These are phyloP conservation scores for Lactifluus pinguis DNA, from an alignment of 768 basidiomycete genomes.

Conservation along the genomic window DNA sequence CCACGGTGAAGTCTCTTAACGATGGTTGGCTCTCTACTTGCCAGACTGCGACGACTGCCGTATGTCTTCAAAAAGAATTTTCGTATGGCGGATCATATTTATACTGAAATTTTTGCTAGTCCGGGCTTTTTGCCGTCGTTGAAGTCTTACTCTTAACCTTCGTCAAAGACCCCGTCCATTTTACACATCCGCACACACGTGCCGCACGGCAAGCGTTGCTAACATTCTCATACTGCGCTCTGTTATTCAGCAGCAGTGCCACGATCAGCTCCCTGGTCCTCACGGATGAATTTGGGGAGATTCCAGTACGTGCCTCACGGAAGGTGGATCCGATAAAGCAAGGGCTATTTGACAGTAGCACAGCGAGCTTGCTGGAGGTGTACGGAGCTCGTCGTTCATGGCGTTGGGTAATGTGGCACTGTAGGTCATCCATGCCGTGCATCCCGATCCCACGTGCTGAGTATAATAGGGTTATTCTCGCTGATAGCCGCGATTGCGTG, in stretches of 20 bases:
- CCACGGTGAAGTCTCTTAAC: conserved; percentile 2
- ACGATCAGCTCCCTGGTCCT: conserved; percentile 10
- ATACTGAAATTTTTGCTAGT: background rate
- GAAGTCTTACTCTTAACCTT: conserved; percentile 5
- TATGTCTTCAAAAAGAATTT: background rate
- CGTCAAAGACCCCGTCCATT: background rate
- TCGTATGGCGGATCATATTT: background rate
- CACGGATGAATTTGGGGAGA: conserved; percentile 7
- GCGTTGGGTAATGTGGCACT: conserved; percentile 14
- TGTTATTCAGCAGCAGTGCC: conserved; percentile 10
- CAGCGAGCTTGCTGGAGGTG: conserved; percentile 7
- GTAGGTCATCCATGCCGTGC: background rate
- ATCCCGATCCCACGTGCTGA: background rate
- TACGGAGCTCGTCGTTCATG: conserved; percentile 10
- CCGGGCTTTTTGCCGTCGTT: conserved; percentile 9
- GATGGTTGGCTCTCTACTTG: conserved; percentile 4
- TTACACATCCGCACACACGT: background rate
- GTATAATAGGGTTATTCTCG: conserved; percentile 3
- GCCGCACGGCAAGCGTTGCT: background rate
- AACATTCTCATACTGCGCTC: conserved; percentile 8
- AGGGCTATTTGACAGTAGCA: conserved; percentile 8
- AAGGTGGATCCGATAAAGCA: conserved; percentile 2
- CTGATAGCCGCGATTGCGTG: conserved; percentile 1
- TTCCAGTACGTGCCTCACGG: conserved; percentile 7
- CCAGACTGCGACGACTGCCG: background rate